A percentile compares a stretch with the other conserved stretches of the same genome.
Evolutionary conservation across 225 moss, liverwort and hornwort species (phyloP).

Genomic region (Asterella californica): DNA sequence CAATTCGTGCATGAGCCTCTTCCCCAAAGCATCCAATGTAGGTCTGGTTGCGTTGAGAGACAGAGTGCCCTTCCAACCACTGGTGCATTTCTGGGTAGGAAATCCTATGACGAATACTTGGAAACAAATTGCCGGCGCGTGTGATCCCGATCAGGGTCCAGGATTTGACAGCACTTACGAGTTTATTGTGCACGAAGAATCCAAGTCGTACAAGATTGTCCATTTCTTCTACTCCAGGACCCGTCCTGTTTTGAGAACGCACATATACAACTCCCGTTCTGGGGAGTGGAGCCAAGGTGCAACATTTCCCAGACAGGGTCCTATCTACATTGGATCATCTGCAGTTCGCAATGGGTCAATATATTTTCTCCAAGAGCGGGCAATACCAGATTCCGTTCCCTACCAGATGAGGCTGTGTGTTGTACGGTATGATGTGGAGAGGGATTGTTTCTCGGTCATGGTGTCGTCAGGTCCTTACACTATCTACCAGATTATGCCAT

Average conservation of each 20-base stretch:
- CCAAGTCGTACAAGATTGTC: slow-evolving; percentile 12
- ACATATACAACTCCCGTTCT: neutral
- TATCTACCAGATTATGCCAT: neutral
- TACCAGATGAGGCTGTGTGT: slow-evolving; percentile 5
- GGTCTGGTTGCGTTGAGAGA: slow-evolving; percentile 6
- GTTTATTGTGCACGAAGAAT: slow-evolving; percentile 5
- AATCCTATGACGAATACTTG: slow-evolving; percentile 12
- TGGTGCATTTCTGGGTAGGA: slow-evolving; percentile 16
- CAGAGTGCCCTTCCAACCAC: slow-evolving; percentile 9
- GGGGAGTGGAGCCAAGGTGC: slow-evolving; percentile 9
- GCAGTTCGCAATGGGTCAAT: slow-evolving; percentile 5
- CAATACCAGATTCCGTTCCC: slow-evolving; percentile 5
- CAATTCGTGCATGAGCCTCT: slow-evolving; percentile 17
- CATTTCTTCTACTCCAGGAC: slow-evolving; percentile 11
- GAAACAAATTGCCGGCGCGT: neutral
- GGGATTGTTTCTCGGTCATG: slow-evolving; percentile 1
- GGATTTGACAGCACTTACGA: slow-evolving; percentile 7
- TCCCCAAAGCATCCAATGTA: slow-evolving; percentile 4
- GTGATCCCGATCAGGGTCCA: slow-evolving; percentile 13
- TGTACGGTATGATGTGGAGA: slow-evolving; percentile 1
- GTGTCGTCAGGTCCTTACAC: slow-evolving; percentile 9
- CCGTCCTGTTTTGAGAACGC: slow-evolving; percentile 9
- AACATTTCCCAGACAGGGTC: slow-evolving; percentile 7
- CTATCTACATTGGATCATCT: slow-evolving; percentile 9
- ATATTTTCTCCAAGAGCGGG: slow-evolving; percentile 9